Base-by-base conservation (phyloP, 2,329 filamentous ascomycete genomes). In the Talaromyces sp. region DNA sequence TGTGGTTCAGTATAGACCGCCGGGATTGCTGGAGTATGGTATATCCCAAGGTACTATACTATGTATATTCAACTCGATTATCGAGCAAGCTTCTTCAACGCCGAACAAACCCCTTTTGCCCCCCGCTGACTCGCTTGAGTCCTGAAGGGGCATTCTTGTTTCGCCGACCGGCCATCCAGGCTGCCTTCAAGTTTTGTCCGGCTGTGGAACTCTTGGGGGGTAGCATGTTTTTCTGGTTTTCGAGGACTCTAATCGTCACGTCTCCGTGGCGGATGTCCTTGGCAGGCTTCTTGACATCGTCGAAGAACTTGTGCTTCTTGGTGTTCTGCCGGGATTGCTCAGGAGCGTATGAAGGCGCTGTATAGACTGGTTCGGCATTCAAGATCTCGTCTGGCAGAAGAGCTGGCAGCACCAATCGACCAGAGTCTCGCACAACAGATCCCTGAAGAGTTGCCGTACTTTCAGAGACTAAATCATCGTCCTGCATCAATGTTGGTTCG, bases 321-420 rank as follows among this genome's bases (percentile, higher is more conserved):
- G 79, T 65, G 57, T 72, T 73, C 42, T 70, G 70, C 5, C 65
- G 69, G 12, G 63, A 52, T 6, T 64, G 57, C 9, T 78, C 73
- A 3, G 71, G 70, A 1, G 79, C 79, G 4, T 79, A 79, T 0
- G 79, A 81, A 2, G 78, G 78, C 5, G 79, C 77, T 28, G 79
- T 75, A 9, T 70, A 68, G 33, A 75, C 72, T 27, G 79, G 79
- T 30, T 78, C 77, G 14, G 78, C 76, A 57, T 79, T 79, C 56
- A 85, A 70, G 50, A 85, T 78, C 28, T 82, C 80, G 57, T 79
- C 78, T 5, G 82, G 82, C 36, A 85, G 78, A 27, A 84, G 75
- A 44, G 76, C 77, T 5, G 82, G 82, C 12, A 84, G 75, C n/a
- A 71, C 68, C 10, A 66, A 72, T 64, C 70, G 70, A 68, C 73